Evolutionary conservation across 345 rosid genomes (phyloP), one percentile per base, ranked within the genome.

Genomic region (Ailanthus altissimus): DNA sequence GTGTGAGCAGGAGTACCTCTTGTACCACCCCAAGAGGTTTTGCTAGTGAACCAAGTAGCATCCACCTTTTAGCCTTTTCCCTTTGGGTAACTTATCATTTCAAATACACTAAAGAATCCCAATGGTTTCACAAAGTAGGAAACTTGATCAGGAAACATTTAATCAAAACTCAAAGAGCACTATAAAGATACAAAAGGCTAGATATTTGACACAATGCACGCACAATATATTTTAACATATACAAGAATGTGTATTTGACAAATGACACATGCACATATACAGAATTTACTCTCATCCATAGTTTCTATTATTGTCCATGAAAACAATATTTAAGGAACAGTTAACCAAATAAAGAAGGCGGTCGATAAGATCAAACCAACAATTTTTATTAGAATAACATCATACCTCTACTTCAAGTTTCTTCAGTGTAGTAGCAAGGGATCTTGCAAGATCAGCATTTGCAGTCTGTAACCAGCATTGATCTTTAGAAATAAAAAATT

Each of bases 361-460:
- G 46, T 63, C 9, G 65, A 60, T 32, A 66, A 11, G 25, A 38
- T 75, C 49, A 75, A 75, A 32, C 57, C 8, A 76, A 45, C 62
- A 8, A 79, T 32, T 65, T 32, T 65, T n/a, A 28, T 74, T 15
- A 78, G 63, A 82, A 74, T 50, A 32, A 66, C 64, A 72, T n/a
- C 77, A 75, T 91, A 95, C 99, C 99, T 95, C 91, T 68, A 85
- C 73, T 85, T 92, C 92, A 72, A 93, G 93, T 82, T 89, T 90
- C 91, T 93, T 92, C 85, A 90, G 99, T 67, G 88, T 84, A 40
- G 89, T 76, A 72, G 97, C 98, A 81, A 93, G 83, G 72, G 92
- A 89, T 82, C 89, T 90, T 50, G 98, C 92, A 81, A 95, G 98
- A 77, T 93, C 96, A 81, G 93, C 92, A 81, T 93, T 93, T 79